Evolutionary conservation across 2,329 filamentous ascomycete species (phyloP).

Genomic region (Trichocomaceae sp.): DNA sequence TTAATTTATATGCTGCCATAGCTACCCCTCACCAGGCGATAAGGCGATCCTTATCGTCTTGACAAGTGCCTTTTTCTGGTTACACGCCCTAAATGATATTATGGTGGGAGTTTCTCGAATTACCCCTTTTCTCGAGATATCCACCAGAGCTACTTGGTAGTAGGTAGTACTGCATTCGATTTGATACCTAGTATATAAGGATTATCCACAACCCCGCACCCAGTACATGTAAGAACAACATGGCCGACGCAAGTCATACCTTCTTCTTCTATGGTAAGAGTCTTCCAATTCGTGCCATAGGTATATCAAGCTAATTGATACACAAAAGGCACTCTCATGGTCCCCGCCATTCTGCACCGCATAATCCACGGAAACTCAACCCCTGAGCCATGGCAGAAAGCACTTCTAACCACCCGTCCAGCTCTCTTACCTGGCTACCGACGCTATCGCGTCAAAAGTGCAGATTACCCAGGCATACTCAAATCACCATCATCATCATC

Average conservation of each 20-base stretch:
- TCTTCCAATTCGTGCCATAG: neutral
- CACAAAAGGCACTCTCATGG: constrained; percentile 63
- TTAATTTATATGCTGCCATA: too few relatives aligned
- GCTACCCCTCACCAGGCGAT: too few relatives aligned
- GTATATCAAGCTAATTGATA: too few relatives aligned
- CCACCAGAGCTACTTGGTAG: neutral
- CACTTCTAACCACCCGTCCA: constrained; percentile 59
- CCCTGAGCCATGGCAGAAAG: constrained; percentile 46
- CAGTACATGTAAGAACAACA: constrained; percentile 20
- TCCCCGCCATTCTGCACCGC: constrained; percentile 75
- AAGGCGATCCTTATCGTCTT: too few relatives aligned
- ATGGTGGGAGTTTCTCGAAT: too few relatives aligned
- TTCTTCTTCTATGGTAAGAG: constrained; percentile 59
- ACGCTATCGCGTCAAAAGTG: constrained; percentile 60
- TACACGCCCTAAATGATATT: neutral
- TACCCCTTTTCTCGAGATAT: neutral
- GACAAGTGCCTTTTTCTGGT: neutral
- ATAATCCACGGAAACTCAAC: constrained; percentile 63
- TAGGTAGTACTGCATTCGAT: too few relatives aligned
- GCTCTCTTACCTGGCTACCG: constrained; percentile 69
- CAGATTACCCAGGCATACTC: constrained; percentile 77
- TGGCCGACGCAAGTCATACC: constrained; percentile 40
- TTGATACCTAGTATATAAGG: neutral
- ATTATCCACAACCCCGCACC: constrained; percentile 1
- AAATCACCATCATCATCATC: constrained; percentile 13